Conservation (phyloP, 2,329 filamentous ascomycete species). For the Neonectria neomacrospora region DNA sequence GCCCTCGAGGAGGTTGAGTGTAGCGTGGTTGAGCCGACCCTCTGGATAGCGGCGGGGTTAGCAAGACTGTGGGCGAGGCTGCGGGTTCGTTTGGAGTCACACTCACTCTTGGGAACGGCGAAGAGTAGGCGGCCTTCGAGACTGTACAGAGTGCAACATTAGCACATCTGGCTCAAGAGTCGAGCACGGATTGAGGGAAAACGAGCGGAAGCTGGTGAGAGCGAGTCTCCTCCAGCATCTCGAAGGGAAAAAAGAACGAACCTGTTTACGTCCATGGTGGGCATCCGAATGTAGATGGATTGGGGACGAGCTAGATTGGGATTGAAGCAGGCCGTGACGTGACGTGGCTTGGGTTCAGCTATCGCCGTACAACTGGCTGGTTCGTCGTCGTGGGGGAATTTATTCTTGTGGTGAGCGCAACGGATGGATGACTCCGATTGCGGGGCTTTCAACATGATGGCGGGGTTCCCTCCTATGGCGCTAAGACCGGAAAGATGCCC, state of each 20-base stretch:
- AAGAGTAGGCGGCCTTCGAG: constrained; percentile 94
- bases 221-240: background rate
- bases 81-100: constrained; percentile 1
- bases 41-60: constrained; percentile 62
- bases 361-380: background rate
- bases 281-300: background rate
- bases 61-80: background rate
- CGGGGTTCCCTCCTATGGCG: constrained; percentile 36
- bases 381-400: constrained; percentile 36
- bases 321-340: constrained; percentile 4
- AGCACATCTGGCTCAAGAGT: constrained; percentile 23
- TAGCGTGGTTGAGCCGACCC: constrained; percentile 89
- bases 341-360: background rate
- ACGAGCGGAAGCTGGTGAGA: background rate
- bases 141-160: constrained; percentile 58
- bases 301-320: background rate
- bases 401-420: constrained; percentile 38
- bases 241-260: constrained; percentile 48
- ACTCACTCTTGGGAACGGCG: constrained; percentile 97
- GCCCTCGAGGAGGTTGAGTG: constrained; percentile 90
- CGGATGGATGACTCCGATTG: constrained; percentile 40
- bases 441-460: constrained; percentile 42
- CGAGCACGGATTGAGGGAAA: constrained; percentile 3
- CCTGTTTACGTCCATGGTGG: constrained; percentile 65
- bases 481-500: constrained; percentile 17